Evolutionary conservation across 495 filamentous ascomycete genomes (phyloP).

Genomic region (Niebla homalea): DNA sequence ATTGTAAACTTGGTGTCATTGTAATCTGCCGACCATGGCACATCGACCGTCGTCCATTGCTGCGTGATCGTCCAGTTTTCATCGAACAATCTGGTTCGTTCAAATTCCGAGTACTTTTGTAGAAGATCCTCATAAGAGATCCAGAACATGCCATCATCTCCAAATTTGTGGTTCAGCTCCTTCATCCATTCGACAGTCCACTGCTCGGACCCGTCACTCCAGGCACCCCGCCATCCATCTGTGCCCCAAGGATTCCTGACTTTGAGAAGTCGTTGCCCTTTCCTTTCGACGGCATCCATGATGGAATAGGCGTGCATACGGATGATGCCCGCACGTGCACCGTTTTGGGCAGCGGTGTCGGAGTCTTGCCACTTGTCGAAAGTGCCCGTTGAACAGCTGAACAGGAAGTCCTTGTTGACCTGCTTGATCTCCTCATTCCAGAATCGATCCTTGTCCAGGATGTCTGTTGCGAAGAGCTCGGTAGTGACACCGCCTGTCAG

Average conservation of each 20-base stretch:
- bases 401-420: slow-evolving; percentile 79
- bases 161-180: slow-evolving; percentile 67
- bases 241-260: slow-evolving; percentile 82
- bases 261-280: slow-evolving; percentile 59
- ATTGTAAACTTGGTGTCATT: slow-evolving; percentile 71
- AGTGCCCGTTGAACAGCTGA: slow-evolving; percentile 63
- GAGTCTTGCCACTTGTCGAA: slow-evolving; percentile 44
- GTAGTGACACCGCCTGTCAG: slow-evolving; percentile 84
- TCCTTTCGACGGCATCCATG: slow-evolving; percentile 65
- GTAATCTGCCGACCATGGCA: slow-evolving; percentile 80
- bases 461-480: slow-evolving; percentile 64
- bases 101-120: slow-evolving; percentile 67
- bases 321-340: slow-evolving; percentile 56
- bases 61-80: slow-evolving; percentile 68
- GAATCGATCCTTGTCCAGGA: slow-evolving; percentile 76
- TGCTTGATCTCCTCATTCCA: slow-evolving; percentile 78
- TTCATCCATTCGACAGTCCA: slow-evolving; percentile 85
- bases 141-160: slow-evolving; percentile 59
- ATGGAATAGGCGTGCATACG: slow-evolving; percentile 85
- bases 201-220: slow-evolving; percentile 82
- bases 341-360: slow-evolving; percentile 20
- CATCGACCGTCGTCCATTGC: slow-evolving; percentile 71
- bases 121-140: slow-evolving; percentile 71
- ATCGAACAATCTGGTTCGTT: slow-evolving; percentile 83
- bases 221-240: slow-evolving; percentile 68